A percentile compares a stretch with the other conserved stretches of the same genome.
Evolutionary conservation across 1,284 basidiomycete genomes (phyloP).

Genomic region (Wallemia ichthyophaga): DNA sequence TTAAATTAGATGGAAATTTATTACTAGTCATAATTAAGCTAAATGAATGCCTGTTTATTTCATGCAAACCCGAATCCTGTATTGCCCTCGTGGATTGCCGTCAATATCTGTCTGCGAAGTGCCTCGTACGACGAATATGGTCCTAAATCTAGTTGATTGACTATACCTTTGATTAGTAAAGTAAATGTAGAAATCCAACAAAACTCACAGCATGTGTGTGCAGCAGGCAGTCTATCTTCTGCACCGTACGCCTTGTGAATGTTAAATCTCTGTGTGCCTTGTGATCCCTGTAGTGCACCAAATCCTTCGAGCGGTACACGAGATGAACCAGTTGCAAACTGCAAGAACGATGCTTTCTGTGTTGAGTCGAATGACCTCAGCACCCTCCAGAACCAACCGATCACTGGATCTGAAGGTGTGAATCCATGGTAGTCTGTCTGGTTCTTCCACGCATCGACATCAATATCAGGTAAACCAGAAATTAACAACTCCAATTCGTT

Average conservation of each 20-base stretch:
- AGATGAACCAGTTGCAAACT: constrained; percentile 77
- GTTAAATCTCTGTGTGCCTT: constrained; percentile 81
- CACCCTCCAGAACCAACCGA: constrained; percentile 98
- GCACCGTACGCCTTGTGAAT: constrained; percentile 80
- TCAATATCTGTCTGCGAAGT: constrained; percentile 7
- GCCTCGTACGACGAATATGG: constrained; percentile 14
- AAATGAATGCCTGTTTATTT: not conserved
- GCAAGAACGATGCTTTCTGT: constrained; percentile 76
- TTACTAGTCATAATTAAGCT: no score
- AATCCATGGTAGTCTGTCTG: constrained; percentile 77
- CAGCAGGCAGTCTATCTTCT: constrained; percentile 52
- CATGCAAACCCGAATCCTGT: constrained; percentile 15
- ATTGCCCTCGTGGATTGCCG: constrained; percentile 14
- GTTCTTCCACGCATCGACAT: constrained; percentile 91
- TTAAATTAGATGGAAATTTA: not conserved
- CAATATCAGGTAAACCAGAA: constrained; percentile 90
- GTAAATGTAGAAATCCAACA: not conserved
- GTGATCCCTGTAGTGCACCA: constrained; percentile 68
- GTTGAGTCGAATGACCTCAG: constrained; percentile 91
- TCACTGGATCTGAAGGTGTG: constrained; percentile 59
- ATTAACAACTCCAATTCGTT: constrained; percentile 94
- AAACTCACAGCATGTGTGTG: constrained; percentile 44
- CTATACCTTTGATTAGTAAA: constrained; percentile 6
- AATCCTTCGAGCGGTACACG: constrained; percentile 84
- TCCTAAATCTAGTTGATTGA: constrained; percentile 17